These are phyloP conservation scores for Carex scoparia DNA, from an alignment of 176 grass and related monocot genomes.

Conservation along the genomic window DNA sequence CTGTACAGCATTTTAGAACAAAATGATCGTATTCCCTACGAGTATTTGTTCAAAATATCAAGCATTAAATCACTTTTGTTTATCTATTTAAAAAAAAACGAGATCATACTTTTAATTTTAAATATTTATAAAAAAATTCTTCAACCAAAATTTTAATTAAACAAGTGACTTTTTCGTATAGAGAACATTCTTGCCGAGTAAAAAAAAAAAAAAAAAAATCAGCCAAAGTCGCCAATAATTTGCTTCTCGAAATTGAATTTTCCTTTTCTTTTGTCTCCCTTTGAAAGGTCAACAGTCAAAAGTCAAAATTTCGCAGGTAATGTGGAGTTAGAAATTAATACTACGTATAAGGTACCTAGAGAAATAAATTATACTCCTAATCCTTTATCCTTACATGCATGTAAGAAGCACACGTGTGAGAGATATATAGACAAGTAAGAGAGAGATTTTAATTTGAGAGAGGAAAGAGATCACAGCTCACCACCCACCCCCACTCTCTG, in stretches of 20 bases:
- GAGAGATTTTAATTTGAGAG: not conserved
- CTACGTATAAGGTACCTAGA: not conserved
- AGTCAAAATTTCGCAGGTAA: not conserved
- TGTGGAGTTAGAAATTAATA: not conserved
- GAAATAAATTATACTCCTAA: not conserved
- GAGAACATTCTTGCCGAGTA: not conserved
- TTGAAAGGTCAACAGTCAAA: not conserved
- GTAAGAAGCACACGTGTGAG: conserved; percentile 22
- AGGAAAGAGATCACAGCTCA: conserved; percentile 25
- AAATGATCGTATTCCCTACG: too few species aligned
- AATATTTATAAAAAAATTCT: too few species aligned
- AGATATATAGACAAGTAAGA: not conserved
- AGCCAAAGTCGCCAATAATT: not conserved
- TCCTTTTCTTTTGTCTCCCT: not conserved
- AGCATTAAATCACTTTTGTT: too few species aligned
- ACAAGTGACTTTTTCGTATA: too few species aligned
- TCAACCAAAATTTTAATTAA: too few species aligned
- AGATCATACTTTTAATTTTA: too few species aligned
- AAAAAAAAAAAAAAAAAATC: not conserved
- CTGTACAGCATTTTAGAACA: too few species aligned
- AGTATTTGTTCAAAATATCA: too few species aligned
- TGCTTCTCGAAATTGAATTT: not conserved
- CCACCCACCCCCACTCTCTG: conserved; percentile 34
- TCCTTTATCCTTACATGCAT: not conserved
- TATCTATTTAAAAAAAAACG: too few species aligned